Evolutionary conservation across 2,329 filamentous ascomycete genomes (phyloP), one percentile per base, ranked within the genome.

Genomic region (Ophiocordyceps robertsii): DNA sequence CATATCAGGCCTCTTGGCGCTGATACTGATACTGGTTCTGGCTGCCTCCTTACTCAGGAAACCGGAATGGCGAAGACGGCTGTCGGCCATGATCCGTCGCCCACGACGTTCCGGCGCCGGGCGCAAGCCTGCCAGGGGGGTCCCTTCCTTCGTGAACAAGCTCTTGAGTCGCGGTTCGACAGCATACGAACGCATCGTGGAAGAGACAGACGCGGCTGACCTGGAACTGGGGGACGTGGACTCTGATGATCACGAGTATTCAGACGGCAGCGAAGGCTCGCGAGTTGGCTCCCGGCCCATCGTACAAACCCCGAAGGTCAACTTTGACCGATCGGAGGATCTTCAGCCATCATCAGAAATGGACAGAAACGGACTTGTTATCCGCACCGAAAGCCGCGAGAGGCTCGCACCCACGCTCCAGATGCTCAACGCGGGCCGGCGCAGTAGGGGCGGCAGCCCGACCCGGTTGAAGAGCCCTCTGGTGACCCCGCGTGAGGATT

Each of bases 341-440:
- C 45, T 62, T 13, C 59, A 61, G 24, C 53, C 55, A 13, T 51
- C 55, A 14, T 69, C 65, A 42, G 69, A 69, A 6, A 69, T 81
- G 54, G 75, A 80, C 50, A 66, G 87, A 33, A 79, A 75, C 38
- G 89, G 89, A 2, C 59, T 95, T 48, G 80, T 85, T 42, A 75
- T 87, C 3, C 70, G 90, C 50, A 93, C 85, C 0, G 90, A 95
- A 57, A 94, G 87, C 57, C 72, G 87, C 42, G 92, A 96, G 56
- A 72, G 85, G 44, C 62, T 95, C 32, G 69, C 73, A 14, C 72
- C 75, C 13, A 72, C 66, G 9, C 50, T 71, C 21, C 69, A 72
- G 44, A 68, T 73, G 63, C 57, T 75, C 46, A 72, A 67, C 40
- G 72, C 72, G 2, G 75, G 75, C 21, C 60, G 75, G 58, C 66